Conservation (phyloP, 768 basidiomycete species). For the Grammothele lineata region DNA sequence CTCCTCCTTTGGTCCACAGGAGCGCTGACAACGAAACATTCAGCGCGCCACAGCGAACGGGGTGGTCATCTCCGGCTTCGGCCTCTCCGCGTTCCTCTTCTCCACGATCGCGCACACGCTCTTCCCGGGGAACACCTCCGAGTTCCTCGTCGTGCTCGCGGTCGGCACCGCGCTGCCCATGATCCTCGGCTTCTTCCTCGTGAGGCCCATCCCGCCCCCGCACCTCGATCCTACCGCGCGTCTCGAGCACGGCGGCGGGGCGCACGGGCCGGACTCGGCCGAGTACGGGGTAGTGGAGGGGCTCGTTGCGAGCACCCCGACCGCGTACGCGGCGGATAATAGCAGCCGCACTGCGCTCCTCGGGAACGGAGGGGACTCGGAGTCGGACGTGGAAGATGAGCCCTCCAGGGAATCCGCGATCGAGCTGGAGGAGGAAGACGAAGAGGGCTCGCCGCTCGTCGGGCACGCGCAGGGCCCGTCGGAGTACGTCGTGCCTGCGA, state of each 20-base stretch:
- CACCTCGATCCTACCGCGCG: conserved; percentile 24
- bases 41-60: conserved; percentile 76
- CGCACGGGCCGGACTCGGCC: conserved; percentile 15
- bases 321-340: conserved; percentile 22
- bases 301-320: conserved; percentile 10
- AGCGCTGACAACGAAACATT: background rate
- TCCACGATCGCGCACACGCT: conserved; percentile 66
- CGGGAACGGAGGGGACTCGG: conserved; percentile 18
- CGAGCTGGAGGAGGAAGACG: conserved; percentile 23
- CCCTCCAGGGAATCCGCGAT: conserved; percentile 9
- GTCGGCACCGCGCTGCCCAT: conserved; percentile 78
- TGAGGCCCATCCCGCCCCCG: conserved; percentile 65
- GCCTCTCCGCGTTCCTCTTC: conserved; percentile 89
- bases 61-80: conserved; percentile 81
- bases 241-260: conserved; percentile 19
- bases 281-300: conserved; percentile 18
- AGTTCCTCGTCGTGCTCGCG: conserved; percentile 71
- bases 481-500: conserved; percentile 21
- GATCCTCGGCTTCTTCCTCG: conserved; percentile 69
- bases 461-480: conserved; percentile 10
- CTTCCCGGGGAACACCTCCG: conserved; percentile 75
- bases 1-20: background rate
- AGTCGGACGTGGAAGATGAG: conserved; percentile 15
- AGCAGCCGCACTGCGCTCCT: conserved; percentile 25
- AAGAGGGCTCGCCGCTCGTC: conserved; percentile 8